Conservation (phyloP, 306 rosid species). For the Sophora flavescens region DNA sequence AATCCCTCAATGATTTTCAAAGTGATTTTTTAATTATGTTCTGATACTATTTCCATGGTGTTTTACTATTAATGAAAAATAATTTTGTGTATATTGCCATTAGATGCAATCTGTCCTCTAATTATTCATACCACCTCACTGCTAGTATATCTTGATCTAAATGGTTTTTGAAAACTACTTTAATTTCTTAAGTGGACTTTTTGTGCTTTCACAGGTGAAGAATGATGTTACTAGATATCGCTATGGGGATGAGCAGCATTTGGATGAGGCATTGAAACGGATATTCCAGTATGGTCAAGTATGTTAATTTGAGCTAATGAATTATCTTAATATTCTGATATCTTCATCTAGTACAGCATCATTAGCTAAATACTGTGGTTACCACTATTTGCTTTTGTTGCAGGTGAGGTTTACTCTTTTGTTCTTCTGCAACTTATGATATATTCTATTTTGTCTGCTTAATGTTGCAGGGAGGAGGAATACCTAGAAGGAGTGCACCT, state of each 20-base stretch:
- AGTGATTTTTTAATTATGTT: not conserved
- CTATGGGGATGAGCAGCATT: slow-evolving; percentile 97
- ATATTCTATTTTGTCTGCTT: slow-evolving; percentile 33
- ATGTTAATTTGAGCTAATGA: slow-evolving; percentile 41
- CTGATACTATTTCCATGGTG: not conserved
- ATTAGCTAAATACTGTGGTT: slow-evolving; percentile 12
- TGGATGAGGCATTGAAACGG: slow-evolving; percentile 94
- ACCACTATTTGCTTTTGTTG: slow-evolving; percentile 10
- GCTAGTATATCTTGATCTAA: not conserved
- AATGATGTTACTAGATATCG: slow-evolving; percentile 89
- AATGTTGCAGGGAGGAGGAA: slow-evolving; percentile 83
- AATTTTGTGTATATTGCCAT: too few relatives aligned
- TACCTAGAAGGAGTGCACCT: slow-evolving; percentile 93
- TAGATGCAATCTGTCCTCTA: slow-evolving; percentile 33
- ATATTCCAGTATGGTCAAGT: slow-evolving; percentile 96
- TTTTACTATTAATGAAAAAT: slow-evolving; percentile 20
- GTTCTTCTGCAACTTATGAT: not conserved
- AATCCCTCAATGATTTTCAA: slow-evolving; percentile 1
- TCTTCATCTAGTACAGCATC: slow-evolving; percentile 23
- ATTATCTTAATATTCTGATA: slow-evolving; percentile 1
- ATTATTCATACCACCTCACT: not conserved
- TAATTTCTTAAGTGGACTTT: slow-evolving; percentile 21
- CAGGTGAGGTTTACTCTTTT: slow-evolving; percentile 15
- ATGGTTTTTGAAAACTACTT: slow-evolving; percentile 23
- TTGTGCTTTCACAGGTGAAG: slow-evolving; percentile 69